Evolutionary conservation across 1,139 yeast genomes (phyloP).

Genomic region (Pichia sp.): DNA sequence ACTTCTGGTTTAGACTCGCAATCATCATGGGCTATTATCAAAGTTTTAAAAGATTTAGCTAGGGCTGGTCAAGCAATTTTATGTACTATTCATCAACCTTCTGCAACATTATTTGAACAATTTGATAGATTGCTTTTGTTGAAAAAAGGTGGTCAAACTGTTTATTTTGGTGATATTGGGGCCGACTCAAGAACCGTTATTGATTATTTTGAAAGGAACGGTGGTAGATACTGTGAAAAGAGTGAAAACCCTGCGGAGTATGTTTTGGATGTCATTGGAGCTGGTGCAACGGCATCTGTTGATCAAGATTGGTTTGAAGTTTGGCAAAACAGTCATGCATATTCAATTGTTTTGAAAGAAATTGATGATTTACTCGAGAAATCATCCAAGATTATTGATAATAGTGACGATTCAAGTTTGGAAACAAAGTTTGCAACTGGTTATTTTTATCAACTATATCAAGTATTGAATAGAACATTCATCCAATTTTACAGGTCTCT

Average conservation of each 20-base stretch:
- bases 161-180: conserved; percentile 54
- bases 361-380: conserved; percentile 21
- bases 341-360: conserved; percentile 15
- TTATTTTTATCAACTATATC: conserved; percentile 33
- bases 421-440: conserved; percentile 32
- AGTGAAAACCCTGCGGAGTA: conserved; percentile 50
- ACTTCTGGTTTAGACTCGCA: conserved; percentile 49
- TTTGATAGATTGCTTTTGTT: conserved; percentile 40
- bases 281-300: conserved; percentile 45
- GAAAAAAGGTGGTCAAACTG: conserved; percentile 47
- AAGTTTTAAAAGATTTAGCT: conserved; percentile 37
- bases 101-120: conserved; percentile 44
- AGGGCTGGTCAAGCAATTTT: conserved; percentile 44
- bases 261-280: conserved; percentile 51
- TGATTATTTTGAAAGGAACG: conserved; percentile 45
- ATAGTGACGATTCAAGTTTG: conserved; percentile 28
- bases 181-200: conserved; percentile 39
- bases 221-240: conserved; percentile 43
- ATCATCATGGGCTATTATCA: conserved; percentile 44
- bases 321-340: not conserved
- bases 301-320: conserved; percentile 12
- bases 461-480: conserved; percentile 37
- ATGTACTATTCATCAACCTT: conserved; percentile 54
- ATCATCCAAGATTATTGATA: conserved; percentile 28
- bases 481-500: conserved; percentile 44